Conservation (phyloP, 805 yeast species). For the Kuraishia ogatae region DNA sequence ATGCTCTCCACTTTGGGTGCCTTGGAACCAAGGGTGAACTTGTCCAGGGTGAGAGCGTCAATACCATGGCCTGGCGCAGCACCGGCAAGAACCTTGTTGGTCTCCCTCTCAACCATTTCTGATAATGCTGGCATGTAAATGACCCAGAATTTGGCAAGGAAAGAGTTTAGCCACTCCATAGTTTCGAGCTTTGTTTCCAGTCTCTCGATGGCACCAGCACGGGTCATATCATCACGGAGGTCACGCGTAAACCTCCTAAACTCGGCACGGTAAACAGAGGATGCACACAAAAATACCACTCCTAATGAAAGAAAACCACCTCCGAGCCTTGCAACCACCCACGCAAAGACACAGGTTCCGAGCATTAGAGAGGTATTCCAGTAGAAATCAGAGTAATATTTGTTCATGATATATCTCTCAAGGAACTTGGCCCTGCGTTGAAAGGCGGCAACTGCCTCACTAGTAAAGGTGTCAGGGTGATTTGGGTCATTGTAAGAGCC, state of each 20-base stretch:
- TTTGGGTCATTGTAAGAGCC: slow-evolving; percentile 22
- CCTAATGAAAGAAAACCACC: slow-evolving; percentile 57
- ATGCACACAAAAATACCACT: slow-evolving; percentile 49
- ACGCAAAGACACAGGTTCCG: slow-evolving; percentile 67
- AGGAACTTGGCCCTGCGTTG: slow-evolving; percentile 25
- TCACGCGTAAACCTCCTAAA: slow-evolving; percentile 69
- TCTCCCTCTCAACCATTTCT: slow-evolving; percentile 60
- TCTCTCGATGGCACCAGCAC: slow-evolving; percentile 54
- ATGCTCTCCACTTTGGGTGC: slow-evolving; percentile 70
- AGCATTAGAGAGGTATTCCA: slow-evolving; percentile 56
- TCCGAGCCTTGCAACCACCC: slow-evolving; percentile 56
- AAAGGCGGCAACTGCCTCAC: neutral
- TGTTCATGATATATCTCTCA: slow-evolving; percentile 57
- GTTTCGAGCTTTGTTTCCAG: slow-evolving; percentile 60
- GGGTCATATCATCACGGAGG: slow-evolving; percentile 66
- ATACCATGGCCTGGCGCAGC: slow-evolving; percentile 81
- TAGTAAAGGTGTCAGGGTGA: slow-evolving; percentile 6
- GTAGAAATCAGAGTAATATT: slow-evolving; percentile 63
- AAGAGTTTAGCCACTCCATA: slow-evolving; percentile 75
- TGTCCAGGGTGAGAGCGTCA: slow-evolving; percentile 62
- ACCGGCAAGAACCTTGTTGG: slow-evolving; percentile 60
- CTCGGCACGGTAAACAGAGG: slow-evolving; percentile 64
- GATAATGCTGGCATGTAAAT: slow-evolving; percentile 82
- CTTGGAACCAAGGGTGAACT: slow-evolving; percentile 73
- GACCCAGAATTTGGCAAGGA: slow-evolving; percentile 77